phyloP scores from a whole-genome alignment of 352 stramenopile species.

The Blastocystis sp. region DNA sequence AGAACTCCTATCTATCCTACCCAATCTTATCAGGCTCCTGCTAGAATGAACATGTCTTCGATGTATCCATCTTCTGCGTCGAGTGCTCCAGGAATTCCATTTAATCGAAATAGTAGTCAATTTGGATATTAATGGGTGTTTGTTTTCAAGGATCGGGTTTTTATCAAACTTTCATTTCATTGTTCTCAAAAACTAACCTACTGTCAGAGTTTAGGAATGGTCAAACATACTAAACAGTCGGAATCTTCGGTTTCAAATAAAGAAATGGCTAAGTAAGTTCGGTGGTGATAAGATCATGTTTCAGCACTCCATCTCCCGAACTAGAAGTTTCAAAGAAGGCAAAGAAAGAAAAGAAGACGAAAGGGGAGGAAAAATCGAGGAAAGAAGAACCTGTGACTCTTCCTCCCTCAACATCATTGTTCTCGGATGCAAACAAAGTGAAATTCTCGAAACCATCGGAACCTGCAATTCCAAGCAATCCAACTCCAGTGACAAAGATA shows the following conservation, averaged over 20 bases:
- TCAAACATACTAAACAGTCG: background rate
- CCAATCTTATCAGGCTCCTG: background rate
- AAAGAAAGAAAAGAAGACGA: background rate
- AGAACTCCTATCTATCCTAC: background rate
- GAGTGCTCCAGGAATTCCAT: too few species aligned
- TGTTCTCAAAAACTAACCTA: too few species aligned
- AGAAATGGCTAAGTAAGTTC: background rate
- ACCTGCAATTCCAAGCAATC: background rate
- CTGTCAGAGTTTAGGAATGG: background rate
- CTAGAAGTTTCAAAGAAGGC: background rate
- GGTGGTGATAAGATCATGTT: too few species aligned
- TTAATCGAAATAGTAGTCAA: background rate
- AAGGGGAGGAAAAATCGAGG: background rate
- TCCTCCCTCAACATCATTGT: background rate
- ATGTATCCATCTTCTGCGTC: background rate
- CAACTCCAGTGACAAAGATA: background rate
- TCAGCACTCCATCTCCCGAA: too few species aligned
- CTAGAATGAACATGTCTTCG: background rate
- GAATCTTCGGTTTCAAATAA: background rate
- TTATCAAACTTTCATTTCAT: background rate
- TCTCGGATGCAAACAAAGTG: conserved; percentile 24
- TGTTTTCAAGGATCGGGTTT: background rate
- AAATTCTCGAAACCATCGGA: background rate
- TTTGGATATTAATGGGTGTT: background rate
- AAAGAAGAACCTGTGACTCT: background rate